Percentiles rank a stretch among this genome's conserved stretches.
phyloP scores from a whole-genome alignment of 2,329 filamentous ascomycete genomes.

The Pseudogymnoascus sp. region DNA sequence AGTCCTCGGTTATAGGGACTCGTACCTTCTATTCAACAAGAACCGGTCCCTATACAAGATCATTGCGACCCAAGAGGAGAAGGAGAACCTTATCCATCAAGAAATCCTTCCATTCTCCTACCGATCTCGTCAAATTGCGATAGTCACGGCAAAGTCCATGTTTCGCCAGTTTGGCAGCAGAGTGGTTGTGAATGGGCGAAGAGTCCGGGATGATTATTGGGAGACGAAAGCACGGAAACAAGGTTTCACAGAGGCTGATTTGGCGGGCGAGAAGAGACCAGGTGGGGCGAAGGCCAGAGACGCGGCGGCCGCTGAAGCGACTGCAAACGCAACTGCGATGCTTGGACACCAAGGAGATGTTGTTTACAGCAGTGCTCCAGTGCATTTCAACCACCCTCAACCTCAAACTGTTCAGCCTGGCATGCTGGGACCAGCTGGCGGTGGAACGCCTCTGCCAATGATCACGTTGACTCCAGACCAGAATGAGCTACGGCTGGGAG shows the following conservation, averaged over 20 bases:
- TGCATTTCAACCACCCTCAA: slow-evolving; percentile 55
- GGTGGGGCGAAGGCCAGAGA: slow-evolving; percentile 85
- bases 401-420: slow-evolving; percentile 64
- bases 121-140: slow-evolving; percentile 94
- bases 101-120: slow-evolving; percentile 97
- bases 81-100: slow-evolving; percentile 90
- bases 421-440: slow-evolving; percentile 60
- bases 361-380: slow-evolving; percentile 72
- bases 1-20: slow-evolving; percentile 88
- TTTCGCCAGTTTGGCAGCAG: slow-evolving; percentile 96
- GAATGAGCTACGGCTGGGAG: slow-evolving; percentile 67
- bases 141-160: slow-evolving; percentile 96
- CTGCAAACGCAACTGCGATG: slow-evolving; percentile 47
- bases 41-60: slow-evolving; percentile 96
- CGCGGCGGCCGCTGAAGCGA: slow-evolving; percentile 61
- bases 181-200: slow-evolving; percentile 79
- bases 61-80: slow-evolving; percentile 90
- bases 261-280: slow-evolving; percentile 91
- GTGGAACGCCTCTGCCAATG: slow-evolving; percentile 68
- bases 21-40: slow-evolving; percentile 98
- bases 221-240: slow-evolving; percentile 95
- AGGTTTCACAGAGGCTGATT: slow-evolving; percentile 93
- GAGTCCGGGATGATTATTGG: slow-evolving; percentile 98
- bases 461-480: slow-evolving; percentile 76
- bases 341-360: slow-evolving; percentile 70